Evolutionary conservation across 2,329 filamentous ascomycete species (phyloP), one percentile per base, ranked within the genome.

Genomic region (Cladosporium sp.): DNA sequence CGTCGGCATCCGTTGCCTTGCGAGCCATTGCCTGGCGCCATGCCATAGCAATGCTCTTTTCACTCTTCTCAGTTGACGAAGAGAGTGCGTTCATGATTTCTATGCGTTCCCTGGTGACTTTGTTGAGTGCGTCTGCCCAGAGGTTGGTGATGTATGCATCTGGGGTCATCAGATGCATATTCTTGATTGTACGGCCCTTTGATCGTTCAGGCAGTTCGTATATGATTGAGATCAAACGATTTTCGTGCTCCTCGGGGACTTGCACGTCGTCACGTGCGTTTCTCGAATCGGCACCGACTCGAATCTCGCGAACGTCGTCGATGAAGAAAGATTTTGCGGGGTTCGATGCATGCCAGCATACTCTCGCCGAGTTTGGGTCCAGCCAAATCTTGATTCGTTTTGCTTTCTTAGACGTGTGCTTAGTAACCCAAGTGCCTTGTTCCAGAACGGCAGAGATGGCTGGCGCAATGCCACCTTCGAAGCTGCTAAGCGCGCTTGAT

Each of bases 231-330:
- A 98, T 94, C 86, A 93, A 96, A 16, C 88, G 87, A 8, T 84
- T 80, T 72, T 93, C 90, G 46, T 88, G 85, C 6, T 86, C 81
- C 61, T 89, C 85, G 0, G 89, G 80, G 26, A 95, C 81, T 46
- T 88, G 87, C 74, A 91, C 91, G 77, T 97, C 93, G 72, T 94
- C 88, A 50, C 92, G 90, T 76, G 97, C 96, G 75, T 96, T 94
- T 65, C 91, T 88, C 21, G 94, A 92, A 75, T 98, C 92, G 14
- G 86, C 86, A 21, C 92, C 93, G 37, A 89, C 88, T 68, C 93
- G 89, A 57, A 98, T 93, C 74, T 97, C 93, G 73, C 91, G 90
- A 73, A 99, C 94, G 76, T 98, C 93, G 73, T 99, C 95, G 68
- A 99, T 91, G 77, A 96, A 96, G 69, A 99, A 90, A 62, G 88